Base-by-base conservation (phyloP, 2,329 filamentous ascomycete species). In the Purpureocillium takamizusanense region DNA sequence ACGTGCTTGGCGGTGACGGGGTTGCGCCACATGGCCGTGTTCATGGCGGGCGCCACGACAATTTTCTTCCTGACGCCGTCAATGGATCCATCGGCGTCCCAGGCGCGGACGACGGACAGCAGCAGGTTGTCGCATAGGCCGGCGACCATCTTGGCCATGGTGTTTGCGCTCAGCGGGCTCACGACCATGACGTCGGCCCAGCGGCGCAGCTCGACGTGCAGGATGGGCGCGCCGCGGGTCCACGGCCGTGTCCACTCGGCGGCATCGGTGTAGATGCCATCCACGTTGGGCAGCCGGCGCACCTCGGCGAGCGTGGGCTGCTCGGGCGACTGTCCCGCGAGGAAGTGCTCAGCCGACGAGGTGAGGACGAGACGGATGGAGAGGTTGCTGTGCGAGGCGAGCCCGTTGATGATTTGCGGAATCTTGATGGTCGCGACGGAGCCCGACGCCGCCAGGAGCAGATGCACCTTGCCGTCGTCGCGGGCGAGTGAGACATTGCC, bases 371-470 rank as follows among this genome's bases (percentile, higher is more conserved):
- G 65, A n/a, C 88, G 83, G 57, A 97, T 87, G 9, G 86, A 87
- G 40, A 95, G 67, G 35, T 63, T 72, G 54, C 46, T 56, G 51
- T 49, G 70, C 33, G 55, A 49, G 13, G 62, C 68, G 4, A 89
- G 71, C 2, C 78, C 69, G 14, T 62, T 52, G 42, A 83, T 67
- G 47, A 89, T 86, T 30, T 74, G 66, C 2, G 78, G 78, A 3
- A 87, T 65, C 56, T 95, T 95, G 53, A 95, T 94, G 7, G 85
- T 87, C 12, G 89, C 89, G n/a, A 94, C 86, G 1, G 83, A 70
- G 21, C 67, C 65, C 7, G 54, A 56, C 5, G 62, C 63, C 0
- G 66, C 64, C 6, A 69, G 54, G 2, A 69, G 51, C 11, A 69
- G 50, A 38, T 69, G 66, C 11, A 49, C 51, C 42, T 67, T 68